Evolutionary conservation across 495 filamentous ascomycete genomes (phyloP).

Genomic region (Margaritispora aquatica): DNA sequence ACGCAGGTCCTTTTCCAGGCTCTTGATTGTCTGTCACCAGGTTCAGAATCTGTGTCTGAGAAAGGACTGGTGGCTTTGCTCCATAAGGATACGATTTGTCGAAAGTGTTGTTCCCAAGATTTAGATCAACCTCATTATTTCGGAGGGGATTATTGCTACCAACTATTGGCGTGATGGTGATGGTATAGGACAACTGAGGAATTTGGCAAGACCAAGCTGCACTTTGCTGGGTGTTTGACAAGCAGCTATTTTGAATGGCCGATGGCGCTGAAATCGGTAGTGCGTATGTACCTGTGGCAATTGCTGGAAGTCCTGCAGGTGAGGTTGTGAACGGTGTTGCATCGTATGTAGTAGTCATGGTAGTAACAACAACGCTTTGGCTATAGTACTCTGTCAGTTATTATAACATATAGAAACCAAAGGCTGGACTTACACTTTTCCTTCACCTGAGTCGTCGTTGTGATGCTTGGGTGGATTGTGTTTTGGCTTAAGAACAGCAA

Average conservation of each 20-base stretch:
- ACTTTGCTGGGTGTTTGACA: slow-evolving; percentile 51
- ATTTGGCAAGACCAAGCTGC: slow-evolving; percentile 63
- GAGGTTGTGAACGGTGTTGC: slow-evolving; percentile 53
- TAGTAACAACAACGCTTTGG: slow-evolving; percentile 23
- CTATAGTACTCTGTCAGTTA: slow-evolving; percentile 20
- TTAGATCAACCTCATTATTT: slow-evolving; percentile 18
- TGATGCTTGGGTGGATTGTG: slow-evolving; percentile 21
- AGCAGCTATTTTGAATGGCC: slow-evolving; percentile 57
- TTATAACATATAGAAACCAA: not conserved
- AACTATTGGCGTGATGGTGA: slow-evolving; percentile 7
- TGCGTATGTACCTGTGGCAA: slow-evolving; percentile 59
- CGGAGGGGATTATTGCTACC: not conserved
- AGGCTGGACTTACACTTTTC: slow-evolving; percentile 12
- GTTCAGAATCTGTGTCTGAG: slow-evolving; percentile 40
- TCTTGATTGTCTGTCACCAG: slow-evolving; percentile 64
- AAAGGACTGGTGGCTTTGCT: slow-evolving; percentile 59
- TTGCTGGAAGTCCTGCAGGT: slow-evolving; percentile 47
- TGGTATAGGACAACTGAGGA: slow-evolving; percentile 1
- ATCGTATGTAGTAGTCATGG: slow-evolving; percentile 55
- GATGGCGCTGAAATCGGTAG: slow-evolving; percentile 51
- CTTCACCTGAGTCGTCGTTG: slow-evolving; percentile 3
- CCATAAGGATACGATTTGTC: slow-evolving; percentile 55
- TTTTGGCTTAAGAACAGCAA: slow-evolving; percentile 24
- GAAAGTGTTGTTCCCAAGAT: slow-evolving; percentile 17
- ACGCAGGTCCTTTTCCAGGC: slow-evolving; percentile 61